Base-by-base conservation (phyloP, 176 grass and related monocot species). In the Panicum miliaceum region DNA sequence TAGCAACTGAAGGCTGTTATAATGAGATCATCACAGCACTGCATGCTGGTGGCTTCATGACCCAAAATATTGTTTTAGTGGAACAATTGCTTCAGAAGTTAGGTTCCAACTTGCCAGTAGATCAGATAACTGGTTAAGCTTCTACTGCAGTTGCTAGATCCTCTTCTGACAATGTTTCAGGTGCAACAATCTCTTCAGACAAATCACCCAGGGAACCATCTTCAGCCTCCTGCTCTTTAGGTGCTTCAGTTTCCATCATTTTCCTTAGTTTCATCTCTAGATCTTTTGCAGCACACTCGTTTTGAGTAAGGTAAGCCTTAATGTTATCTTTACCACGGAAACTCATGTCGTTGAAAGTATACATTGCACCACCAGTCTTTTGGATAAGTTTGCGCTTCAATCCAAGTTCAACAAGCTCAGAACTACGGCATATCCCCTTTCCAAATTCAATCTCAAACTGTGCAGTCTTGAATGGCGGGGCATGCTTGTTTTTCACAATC, bases 401-500 rank as follows among this genome's bases (percentile, higher is more conserved):
- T 12, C 90, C 93, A 5, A 95, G 57, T 43, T 95, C 96, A 57
- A 95, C 35, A 83, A 98, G 81, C 69, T 98, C 96, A 13, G 93
- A 98, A 29, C 87, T 89, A 48, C 91, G 86, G 79, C 61, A 89
- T 84, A 98, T 95, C 32, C 93, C 93, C 79, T 95, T 98, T 19
- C 93, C 96, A 82, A 93, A 98, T 62, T 95, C 96, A 68, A 98
- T 82, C 19, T 98, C 93, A 83, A 98, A 95, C 18, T 91, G 82
- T 13, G 84, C 93, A 50, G 75, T 93, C 78, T 88, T 98, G 82
- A 98, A 98, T 5, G 93, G 93, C 12, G 96, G 96, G 18, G 96
- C 91, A 53, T 95, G 96, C 45, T 98, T 98, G 77, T 98, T 98
- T 76, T 98, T 98, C 73, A 98, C 93, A 26, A 98, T 91, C 83